Evolutionary conservation across 495 filamentous ascomycete genomes (phyloP).

Genomic region (Penicillium egyptiacum): DNA sequence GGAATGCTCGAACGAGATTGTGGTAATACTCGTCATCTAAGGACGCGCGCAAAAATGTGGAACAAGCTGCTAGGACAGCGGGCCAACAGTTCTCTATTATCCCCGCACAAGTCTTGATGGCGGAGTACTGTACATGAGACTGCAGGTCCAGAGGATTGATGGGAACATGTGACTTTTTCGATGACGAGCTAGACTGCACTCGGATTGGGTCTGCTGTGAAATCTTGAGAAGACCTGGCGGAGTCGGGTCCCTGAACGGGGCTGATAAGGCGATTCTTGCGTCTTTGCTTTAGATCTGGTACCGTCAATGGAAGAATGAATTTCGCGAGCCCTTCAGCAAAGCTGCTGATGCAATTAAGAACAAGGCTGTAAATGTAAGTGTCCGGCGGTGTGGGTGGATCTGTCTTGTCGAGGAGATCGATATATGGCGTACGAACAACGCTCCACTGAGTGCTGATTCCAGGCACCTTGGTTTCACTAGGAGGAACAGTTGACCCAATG

Average conservation of each 20-base stretch:
- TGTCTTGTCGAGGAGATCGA: constrained; percentile 90
- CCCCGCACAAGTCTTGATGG: constrained; percentile 71
- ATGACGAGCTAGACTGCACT: constrained; percentile 36
- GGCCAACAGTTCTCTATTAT: constrained; percentile 95
- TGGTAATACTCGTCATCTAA: constrained; percentile 95
- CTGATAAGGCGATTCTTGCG: constrained; percentile 49
- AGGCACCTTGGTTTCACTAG: constrained; percentile 59
- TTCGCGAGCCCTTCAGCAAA: constrained; percentile 91
- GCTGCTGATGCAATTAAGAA: constrained; percentile 80
- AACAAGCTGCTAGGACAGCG: constrained; percentile 87
- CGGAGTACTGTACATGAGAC: constrained; percentile 65
- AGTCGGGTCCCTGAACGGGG: constrained; percentile 40
- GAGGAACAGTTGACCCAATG: constrained; percentile 71
- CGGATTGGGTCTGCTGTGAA: constrained; percentile 37
- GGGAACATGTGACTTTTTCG: constrained; percentile 63
- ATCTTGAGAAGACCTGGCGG: constrained; percentile 41
- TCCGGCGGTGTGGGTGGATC: constrained; percentile 82
- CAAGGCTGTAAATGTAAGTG: constrained; percentile 89
- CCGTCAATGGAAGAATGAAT: constrained; percentile 85
- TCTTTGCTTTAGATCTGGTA: constrained; percentile 57
- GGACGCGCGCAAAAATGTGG: constrained; percentile 88
- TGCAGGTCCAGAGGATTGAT: constrained; percentile 76
- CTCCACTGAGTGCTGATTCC: constrained; percentile 93
- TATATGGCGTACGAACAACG: constrained; percentile 78
- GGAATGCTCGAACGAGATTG: constrained; percentile 86